These are phyloP conservation scores for Chlorella sp. DNA, from an alignment of 139 green algal species.

Conservation along the genomic window DNA sequence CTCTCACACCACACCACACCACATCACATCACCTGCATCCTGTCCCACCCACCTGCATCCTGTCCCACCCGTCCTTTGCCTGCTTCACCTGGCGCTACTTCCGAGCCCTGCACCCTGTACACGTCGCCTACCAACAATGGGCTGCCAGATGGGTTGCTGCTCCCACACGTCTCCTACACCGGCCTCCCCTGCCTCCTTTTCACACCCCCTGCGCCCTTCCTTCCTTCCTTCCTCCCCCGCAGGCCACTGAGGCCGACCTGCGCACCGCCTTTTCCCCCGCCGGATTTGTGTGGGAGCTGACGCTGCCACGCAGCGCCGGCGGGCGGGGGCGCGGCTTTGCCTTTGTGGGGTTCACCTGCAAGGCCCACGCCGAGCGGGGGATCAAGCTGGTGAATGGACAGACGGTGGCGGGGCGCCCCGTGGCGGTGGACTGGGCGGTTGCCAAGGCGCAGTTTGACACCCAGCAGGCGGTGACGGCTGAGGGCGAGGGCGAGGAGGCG, in stretches of 20 bases:
- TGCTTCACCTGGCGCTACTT: not conserved
- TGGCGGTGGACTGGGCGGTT: slow-evolving; percentile 95
- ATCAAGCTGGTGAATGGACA: slow-evolving; percentile 83
- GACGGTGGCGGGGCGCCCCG: slow-evolving; percentile 65
- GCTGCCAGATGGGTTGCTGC: too few species aligned
- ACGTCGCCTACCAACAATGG: too few species aligned
- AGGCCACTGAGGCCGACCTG: slow-evolving; percentile 70
- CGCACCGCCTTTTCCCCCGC: slow-evolving; percentile 44
- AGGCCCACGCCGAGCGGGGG: slow-evolving; percentile 75
- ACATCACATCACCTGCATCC: too few species aligned
- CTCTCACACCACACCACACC: too few species aligned
- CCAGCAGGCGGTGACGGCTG: not conserved
- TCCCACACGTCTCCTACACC: too few species aligned
- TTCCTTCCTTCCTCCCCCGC: not conserved
- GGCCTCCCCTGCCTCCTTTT: not conserved
- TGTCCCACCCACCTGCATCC: not conserved
- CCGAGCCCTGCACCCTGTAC: too few species aligned
- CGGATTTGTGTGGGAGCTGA: slow-evolving; percentile 85
- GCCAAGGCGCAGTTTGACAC: slow-evolving; percentile 75
- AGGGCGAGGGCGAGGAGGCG: not conserved
- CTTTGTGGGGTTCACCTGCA: slow-evolving; percentile 87
- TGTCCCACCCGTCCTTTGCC: not conserved
- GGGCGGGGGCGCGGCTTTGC: slow-evolving; percentile 84
- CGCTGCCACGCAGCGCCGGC: slow-evolving; percentile 63
- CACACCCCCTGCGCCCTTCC: not conserved